Evolutionary conservation across 768 basidiomycete species (phyloP).

Genomic region (Zangia roseola): DNA sequence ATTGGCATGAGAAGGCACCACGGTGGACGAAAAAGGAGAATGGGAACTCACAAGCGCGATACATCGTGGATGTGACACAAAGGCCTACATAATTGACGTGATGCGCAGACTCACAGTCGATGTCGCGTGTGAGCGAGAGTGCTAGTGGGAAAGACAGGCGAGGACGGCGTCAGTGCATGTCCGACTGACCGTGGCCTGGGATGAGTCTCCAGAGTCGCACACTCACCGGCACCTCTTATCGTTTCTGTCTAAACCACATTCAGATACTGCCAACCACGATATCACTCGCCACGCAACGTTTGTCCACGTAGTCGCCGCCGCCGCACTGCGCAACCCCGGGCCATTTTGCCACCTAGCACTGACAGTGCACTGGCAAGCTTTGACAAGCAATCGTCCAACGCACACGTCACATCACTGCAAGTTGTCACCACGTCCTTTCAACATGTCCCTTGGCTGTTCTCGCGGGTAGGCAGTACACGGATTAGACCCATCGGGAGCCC

Average conservation of each 20-base stretch:
- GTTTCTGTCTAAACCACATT: not conserved
- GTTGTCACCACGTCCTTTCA: not conserved
- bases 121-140: constrained; percentile 19
- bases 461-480: not conserved
- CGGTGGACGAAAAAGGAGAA: constrained; percentile 38
- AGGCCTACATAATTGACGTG: constrained; percentile 32
- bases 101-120: constrained; percentile 15
- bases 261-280: too few relatives aligned
- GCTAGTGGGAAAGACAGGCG: constrained; percentile 1
- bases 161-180: not conserved
- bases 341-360: too few relatives aligned
- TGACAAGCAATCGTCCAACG: not conserved
- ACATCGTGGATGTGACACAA: constrained; percentile 43
- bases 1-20: constrained; percentile 39
- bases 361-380: too few relatives aligned
- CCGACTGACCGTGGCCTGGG: not conserved
- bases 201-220: too few relatives aligned
- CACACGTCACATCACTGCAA: not conserved
- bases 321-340: not conserved
- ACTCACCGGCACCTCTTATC: not conserved
- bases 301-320: constrained; percentile 16
- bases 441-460: not conserved
- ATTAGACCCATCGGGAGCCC: not conserved
- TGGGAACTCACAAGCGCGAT: constrained; percentile 35
- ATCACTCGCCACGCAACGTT: constrained; percentile 2